Evolutionary conservation across 805 yeast genomes (phyloP).

Genomic region (Candida insectorum): DNA sequence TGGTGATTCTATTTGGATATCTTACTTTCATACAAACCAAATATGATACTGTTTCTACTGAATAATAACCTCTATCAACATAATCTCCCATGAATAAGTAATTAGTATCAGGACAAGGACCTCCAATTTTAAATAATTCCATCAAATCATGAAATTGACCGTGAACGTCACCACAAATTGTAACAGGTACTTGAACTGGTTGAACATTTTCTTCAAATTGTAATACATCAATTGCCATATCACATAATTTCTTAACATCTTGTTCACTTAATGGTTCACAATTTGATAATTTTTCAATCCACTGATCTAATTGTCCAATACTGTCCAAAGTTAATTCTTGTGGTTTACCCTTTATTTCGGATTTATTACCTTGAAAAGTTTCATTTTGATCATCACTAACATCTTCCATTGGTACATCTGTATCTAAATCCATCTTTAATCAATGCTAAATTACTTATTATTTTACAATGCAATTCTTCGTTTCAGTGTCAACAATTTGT

Average conservation of each 20-base stretch:
- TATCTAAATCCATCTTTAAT: conserved; percentile 64
- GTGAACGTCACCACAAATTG: conserved; percentile 96
- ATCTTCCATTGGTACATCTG: conserved; percentile 84
- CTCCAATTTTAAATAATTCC: conserved; percentile 88
- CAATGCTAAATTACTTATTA: too few relatives aligned
- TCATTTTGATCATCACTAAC: conserved; percentile 49
- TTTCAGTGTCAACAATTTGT: too few relatives aligned
- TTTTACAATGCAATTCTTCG: too few relatives aligned
- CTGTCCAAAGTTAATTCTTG: conserved; percentile 35
- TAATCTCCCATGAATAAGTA: conserved; percentile 59
- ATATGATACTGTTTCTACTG: conserved; percentile 88
- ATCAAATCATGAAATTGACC: conserved; percentile 95
- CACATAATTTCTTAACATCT: conserved; percentile 76
- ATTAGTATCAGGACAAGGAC: conserved; percentile 50
- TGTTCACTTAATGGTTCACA: conserved; percentile 82
- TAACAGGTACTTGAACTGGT: conserved; percentile 93
- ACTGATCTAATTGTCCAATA: conserved; percentile 72
- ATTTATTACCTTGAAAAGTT: conserved; percentile 2
- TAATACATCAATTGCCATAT: conserved; percentile 87
- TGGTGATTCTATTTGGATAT: conserved; percentile 87
- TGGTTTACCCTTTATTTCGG: conserved; percentile 14
- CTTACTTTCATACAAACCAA: conserved; percentile 89
- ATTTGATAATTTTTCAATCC: conserved; percentile 77
- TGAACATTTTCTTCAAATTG: conserved; percentile 93
- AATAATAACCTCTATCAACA: conserved; percentile 87